phyloP scores from a whole-genome alignment of 768 basidiomycete species.

The Lentinula boryana region DNA sequence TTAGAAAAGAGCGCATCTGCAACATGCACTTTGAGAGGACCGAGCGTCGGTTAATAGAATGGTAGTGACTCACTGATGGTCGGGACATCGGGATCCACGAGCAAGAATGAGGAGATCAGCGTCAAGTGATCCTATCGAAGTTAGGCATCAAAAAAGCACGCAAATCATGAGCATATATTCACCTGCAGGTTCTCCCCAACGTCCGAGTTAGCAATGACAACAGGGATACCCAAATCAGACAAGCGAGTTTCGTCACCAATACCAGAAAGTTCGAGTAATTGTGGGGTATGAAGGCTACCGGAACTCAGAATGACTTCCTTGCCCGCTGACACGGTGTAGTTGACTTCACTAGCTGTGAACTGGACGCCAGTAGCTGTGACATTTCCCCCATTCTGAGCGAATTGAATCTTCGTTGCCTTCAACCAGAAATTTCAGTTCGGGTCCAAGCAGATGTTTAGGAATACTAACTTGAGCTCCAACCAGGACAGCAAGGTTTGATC shows the following conservation, averaged over 20 bases:
- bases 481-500: constrained; percentile 22
- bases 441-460: too few species aligned
- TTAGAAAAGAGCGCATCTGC: not conserved
- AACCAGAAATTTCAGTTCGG: not conserved
- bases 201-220: constrained; percentile 22
- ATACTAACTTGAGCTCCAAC: constrained; percentile 15
- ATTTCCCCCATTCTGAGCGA: not conserved
- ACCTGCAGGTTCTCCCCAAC: constrained; percentile 46
- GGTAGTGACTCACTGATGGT: not conserved
- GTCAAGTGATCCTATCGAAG: not conserved
- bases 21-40: not conserved
- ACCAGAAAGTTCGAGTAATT: constrained; percentile 48
- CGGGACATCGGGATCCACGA: not conserved
- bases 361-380: constrained; percentile 34
- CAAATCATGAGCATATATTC: not conserved
- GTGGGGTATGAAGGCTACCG: constrained; percentile 29
- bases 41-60: not conserved
- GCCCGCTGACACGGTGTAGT: constrained; percentile 28
- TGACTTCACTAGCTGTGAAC: constrained; percentile 22
- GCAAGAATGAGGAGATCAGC: not conserved
- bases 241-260: constrained; percentile 37
- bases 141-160: not conserved
- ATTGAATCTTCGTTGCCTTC: constrained; percentile 12
- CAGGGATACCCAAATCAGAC: constrained; percentile 25
- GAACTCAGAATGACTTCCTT: constrained; percentile 39